These are phyloP conservation scores for Kandelia obovata DNA, from an alignment of 345 rosid genomes.

Conservation along the genomic window DNA sequence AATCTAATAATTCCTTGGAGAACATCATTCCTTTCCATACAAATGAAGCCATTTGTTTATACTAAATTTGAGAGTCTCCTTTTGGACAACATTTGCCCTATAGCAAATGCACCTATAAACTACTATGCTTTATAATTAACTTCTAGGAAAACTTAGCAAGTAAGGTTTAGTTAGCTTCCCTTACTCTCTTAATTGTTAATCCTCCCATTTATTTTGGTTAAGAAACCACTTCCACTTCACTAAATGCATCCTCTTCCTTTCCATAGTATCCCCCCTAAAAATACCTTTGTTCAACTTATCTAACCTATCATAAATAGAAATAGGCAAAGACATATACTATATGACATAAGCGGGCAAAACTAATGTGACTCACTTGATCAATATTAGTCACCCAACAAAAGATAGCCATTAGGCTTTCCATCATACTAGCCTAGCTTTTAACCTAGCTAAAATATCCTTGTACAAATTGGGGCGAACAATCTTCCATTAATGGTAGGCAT, in stretches of 20 bases:
- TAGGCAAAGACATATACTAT: accelerated
- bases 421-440: no score
- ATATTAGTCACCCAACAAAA: no score
- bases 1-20: no score
- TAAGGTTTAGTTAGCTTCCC: not conserved
- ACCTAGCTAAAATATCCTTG: no score
- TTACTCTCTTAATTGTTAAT: not conserved
- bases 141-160: not conserved
- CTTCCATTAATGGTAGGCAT: no score
- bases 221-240: not conserved
- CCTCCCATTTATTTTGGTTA: not conserved
- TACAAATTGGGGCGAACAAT: no score
- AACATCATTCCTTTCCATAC: no score
- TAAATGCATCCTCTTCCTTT: not conserved
- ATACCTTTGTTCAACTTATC: not conserved
- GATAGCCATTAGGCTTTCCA: no score
- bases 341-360: no score
- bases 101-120: not conserved
- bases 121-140: not conserved
- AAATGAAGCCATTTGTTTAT: no score
- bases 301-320: not conserved
- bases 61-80: no score
- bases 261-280: not conserved
- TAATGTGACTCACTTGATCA: no score
- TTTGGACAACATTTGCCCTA: not conserved